Evolutionary conservation across 345 rosid genomes (phyloP), one percentile per base, ranked within the genome.

Genomic region (Eucalyptus dawsonii): DNA sequence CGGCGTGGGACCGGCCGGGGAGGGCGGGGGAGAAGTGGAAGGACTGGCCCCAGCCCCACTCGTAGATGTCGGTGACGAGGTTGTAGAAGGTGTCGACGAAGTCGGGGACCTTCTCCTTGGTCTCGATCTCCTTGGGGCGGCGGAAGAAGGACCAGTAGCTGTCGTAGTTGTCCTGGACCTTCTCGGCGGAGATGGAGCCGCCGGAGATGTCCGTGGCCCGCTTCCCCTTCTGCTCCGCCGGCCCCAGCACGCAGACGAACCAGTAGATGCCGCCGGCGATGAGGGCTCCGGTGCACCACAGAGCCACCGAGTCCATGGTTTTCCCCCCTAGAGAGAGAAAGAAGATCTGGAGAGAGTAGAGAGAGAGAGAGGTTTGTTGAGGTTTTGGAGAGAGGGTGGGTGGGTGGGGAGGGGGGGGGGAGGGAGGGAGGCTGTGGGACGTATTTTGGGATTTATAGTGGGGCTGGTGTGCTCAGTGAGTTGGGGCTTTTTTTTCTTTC

Each of bases 21-120:
- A 97, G 9, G n/a, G 95, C 91, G 22, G 99, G 99, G 16, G 99
- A 96, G 94, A 97, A 97, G 88, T 97, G 99, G 92, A 97, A 97
- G 87, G 99, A 97, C 88, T 97, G 99, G 15, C 99, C 99, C 99
- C 99, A 97, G 1, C 99, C 99, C 99, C 99, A 97, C 94, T 97
- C 99, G 93, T 97, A 97, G 86, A 97, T 97, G 90, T 97, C 99
- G 15, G 99, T 97, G 22, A 97, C 98, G 56, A 97, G 91, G 91
- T 97, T 97, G 95, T 97, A 97, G 76, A 97, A 97, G 0, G 99
- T 97, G 92, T 97, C 98, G 49, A 97, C 99, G 88, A 97, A 96
- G 89, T 93, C 98, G 1, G 99, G 99, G 15, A 97, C 99, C 34
- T 95, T 95, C 60, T 97, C 98, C 87, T 96, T 90, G 50, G 95